phyloP scores from a whole-genome alignment of 2,329 filamentous ascomycete genomes.

The Fusarium sp. region DNA sequence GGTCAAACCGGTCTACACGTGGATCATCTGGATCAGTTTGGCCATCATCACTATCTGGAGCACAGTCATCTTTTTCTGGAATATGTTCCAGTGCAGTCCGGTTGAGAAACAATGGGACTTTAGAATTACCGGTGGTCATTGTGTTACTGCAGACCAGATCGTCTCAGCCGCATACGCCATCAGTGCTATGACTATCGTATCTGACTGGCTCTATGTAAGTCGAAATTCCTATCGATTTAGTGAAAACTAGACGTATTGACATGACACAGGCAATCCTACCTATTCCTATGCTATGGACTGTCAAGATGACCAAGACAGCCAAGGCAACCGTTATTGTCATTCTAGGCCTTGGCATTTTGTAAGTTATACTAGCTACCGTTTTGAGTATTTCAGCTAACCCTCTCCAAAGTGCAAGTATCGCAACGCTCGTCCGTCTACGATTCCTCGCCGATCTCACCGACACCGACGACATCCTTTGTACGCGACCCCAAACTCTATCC shows the following conservation, averaged over 20 bases:
- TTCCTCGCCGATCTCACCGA: constrained; percentile 61
- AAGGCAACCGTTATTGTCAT: constrained; percentile 65
- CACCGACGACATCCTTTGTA: constrained; percentile 62
- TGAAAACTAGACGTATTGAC: constrained; percentile 14
- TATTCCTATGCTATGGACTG: constrained; percentile 66
- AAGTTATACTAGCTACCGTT: constrained; percentile 23
- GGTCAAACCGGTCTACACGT: constrained; percentile 60
- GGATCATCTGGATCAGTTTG: constrained; percentile 60
- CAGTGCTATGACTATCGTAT: constrained; percentile 64
- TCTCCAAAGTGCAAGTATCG: constrained; percentile 61
- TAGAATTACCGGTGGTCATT: constrained; percentile 57
- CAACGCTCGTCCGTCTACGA: constrained; percentile 64
- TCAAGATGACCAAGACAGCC: constrained; percentile 65
- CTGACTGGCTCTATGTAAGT: constrained; percentile 66
- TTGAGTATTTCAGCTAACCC: constrained; percentile 22
- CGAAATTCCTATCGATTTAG: neutral
- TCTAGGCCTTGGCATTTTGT: constrained; percentile 64
- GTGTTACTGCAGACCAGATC: constrained; percentile 58
- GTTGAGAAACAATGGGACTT: constrained; percentile 66
- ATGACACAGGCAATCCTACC: constrained; percentile 59
- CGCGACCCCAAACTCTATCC: neutral
- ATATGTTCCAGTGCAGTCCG: constrained; percentile 64
- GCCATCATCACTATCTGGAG: constrained; percentile 61
- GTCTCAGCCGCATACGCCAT: constrained; percentile 64
- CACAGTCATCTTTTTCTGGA: constrained; percentile 63